Conservation (phyloP, 2,329 filamentous ascomycete species). For the Exophiala sp. region DNA sequence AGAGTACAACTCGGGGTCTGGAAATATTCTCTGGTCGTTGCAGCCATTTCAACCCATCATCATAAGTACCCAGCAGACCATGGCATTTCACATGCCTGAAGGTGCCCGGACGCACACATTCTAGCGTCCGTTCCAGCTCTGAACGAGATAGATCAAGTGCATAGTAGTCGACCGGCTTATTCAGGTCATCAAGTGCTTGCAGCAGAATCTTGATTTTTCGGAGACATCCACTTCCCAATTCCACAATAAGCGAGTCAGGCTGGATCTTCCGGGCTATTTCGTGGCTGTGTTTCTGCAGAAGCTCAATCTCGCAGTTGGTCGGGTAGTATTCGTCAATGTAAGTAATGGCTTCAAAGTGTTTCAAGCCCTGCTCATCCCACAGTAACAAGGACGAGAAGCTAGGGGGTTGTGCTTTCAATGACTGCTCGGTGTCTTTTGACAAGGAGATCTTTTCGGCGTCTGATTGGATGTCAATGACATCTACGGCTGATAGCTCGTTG, state of each 20-base stretch:
- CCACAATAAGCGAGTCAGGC: conserved; percentile 70
- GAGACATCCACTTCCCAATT: conserved; percentile 79
- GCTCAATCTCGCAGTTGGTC: conserved; percentile 83
- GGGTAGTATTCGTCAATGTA: conserved; percentile 91
- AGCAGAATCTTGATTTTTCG: conserved; percentile 84
- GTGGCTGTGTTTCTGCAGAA: conserved; percentile 62
- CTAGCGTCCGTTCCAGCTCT: conserved; percentile 77
- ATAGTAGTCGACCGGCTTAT: conserved; percentile 79
- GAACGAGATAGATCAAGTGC: conserved; percentile 75
- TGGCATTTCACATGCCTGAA: conserved; percentile 72
- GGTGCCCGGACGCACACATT: conserved; percentile 59
- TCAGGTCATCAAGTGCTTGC: conserved; percentile 67
- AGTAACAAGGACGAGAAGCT: conserved; percentile 71
- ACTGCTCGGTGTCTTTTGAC: conserved; percentile 60
- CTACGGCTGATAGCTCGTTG: not conserved
- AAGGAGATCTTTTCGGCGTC: conserved; percentile 64
- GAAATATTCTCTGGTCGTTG: conserved; percentile 56
- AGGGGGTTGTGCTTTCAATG: conserved; percentile 55
- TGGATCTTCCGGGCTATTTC: conserved; percentile 68
- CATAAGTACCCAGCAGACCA: conserved; percentile 83
- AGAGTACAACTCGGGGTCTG: conserved; percentile 70
- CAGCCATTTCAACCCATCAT: conserved; percentile 84
- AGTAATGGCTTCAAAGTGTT: conserved; percentile 81
- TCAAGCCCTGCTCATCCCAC: conserved; percentile 68
- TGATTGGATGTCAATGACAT: conserved; percentile 65